Base-by-base conservation (phyloP, 2,329 filamentous ascomycete genomes). In the Hortaea werneckii region DNA sequence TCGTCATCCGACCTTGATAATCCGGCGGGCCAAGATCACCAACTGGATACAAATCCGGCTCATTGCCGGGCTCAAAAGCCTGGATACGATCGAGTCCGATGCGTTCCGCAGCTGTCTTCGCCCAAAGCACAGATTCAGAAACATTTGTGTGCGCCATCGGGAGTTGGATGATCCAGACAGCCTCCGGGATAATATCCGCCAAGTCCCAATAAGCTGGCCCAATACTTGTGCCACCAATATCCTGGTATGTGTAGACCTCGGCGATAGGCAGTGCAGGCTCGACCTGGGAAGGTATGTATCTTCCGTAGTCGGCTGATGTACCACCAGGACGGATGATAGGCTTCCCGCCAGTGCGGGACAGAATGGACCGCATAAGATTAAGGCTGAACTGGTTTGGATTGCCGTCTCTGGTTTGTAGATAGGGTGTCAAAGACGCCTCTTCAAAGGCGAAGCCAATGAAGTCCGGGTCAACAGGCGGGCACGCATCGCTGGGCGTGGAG, bases 361-460 rank as follows among this genome's bases (percentile, higher is more conserved):
- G 2, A 29, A 42, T 42, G 10, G 40, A 27, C 5, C 32, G 27
- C 9, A 42, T 42, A 3, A 42, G 20, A 29, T 42, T 42, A 3
- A 42, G 28, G 7, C 13, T 30, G 27, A 29, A 42, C 27, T 42
- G 40, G 5, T 42, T 42, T 11, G 29, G n/a, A n/a, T 20, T 13
- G 40, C 26, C 26, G 29, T 42, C 40, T 6, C 29, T 12, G 8
- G 27, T 42, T 29, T 29, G 29, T 28, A 42, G 13, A 29, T 42
- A 42, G 1, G 13, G 26, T 27, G 29, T 12, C n/a, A 42, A 42
- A 29, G 40, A 42, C 8, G 40, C 40, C 29, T 29, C 29, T 20
- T 42, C 40, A 5, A 42, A 42, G 2, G 40, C 40, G 13, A 42
- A 42, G 40, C 40, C 40, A 29, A 42, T 42, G 40, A 42, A 42